Evolutionary conservation across 2,329 filamentous ascomycete genomes (phyloP).

Genomic region (Aureobasidium sp.): DNA sequence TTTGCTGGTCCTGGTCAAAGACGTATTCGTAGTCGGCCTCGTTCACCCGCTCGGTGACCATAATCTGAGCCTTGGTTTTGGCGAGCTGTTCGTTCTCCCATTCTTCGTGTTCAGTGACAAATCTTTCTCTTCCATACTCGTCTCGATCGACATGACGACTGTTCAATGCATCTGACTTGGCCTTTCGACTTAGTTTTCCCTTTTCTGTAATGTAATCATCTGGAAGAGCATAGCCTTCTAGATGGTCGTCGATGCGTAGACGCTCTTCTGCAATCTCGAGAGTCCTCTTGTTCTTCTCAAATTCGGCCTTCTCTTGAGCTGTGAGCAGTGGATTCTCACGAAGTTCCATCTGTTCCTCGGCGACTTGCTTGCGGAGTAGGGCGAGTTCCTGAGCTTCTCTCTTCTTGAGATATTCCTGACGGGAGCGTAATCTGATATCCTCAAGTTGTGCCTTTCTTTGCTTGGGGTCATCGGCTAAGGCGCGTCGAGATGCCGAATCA

Average conservation of each 20-base stretch:
- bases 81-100: slow-evolving; percentile 88
- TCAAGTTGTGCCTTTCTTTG: slow-evolving; percentile 64
- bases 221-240: slow-evolving; percentile 85
- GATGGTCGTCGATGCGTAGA: slow-evolving; percentile 78
- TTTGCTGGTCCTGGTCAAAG: slow-evolving; percentile 79
- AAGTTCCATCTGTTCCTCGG: slow-evolving; percentile 72
- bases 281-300: slow-evolving; percentile 74
- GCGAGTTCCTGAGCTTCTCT: slow-evolving; percentile 78
- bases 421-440: slow-evolving; percentile 71
- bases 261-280: slow-evolving; percentile 57
- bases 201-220: slow-evolving; percentile 94
- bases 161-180: slow-evolving; percentile 84
- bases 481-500: slow-evolving; percentile 51
- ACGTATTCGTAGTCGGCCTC: slow-evolving; percentile 87
- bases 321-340: slow-evolving; percentile 66
- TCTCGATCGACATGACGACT: slow-evolving; percentile 83
- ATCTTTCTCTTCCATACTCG: slow-evolving; percentile 78
- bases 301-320: slow-evolving; percentile 73
- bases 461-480: slow-evolving; percentile 57
- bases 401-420: slow-evolving; percentile 91
- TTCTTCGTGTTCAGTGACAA: slow-evolving; percentile 87
- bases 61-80: slow-evolving; percentile 81
- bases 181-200: slow-evolving; percentile 76
- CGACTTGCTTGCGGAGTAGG: slow-evolving; percentile 80
- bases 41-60: slow-evolving; percentile 62